Percentiles rank a stretch among this genome's conserved stretches.
Conservation (phyloP, 208 protist genomes). For the Entamoeba histolytica region DNA sequence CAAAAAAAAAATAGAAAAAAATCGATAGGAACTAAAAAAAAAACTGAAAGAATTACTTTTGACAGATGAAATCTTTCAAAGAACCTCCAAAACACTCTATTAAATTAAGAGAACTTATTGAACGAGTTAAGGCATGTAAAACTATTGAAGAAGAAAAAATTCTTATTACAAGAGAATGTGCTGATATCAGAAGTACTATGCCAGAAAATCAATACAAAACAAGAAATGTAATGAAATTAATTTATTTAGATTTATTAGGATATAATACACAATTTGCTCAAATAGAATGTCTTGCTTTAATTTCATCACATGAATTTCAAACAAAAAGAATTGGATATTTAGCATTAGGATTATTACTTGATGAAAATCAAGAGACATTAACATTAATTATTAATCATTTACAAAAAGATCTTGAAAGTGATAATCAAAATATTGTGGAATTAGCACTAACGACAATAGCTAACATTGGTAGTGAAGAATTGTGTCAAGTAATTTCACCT, state of each 20-base stretch:
- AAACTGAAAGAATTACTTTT: not conserved
- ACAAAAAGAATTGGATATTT: slow-evolving; percentile 72
- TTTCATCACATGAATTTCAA: slow-evolving; percentile 48
- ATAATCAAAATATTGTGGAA: slow-evolving; percentile 50
- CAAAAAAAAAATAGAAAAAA: not conserved
- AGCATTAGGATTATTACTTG: slow-evolving; percentile 57
- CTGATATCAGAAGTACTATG: not conserved
- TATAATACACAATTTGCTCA: slow-evolving; percentile 67
- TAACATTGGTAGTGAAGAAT: slow-evolving; percentile 68
- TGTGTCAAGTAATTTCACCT: slow-evolving; percentile 68
- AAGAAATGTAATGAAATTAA: slow-evolving; percentile 81
- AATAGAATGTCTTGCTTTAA: slow-evolving; percentile 66
- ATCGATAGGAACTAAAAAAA: not conserved
- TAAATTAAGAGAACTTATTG: not conserved
- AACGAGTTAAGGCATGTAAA: not conserved
- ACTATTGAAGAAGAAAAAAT: not conserved
- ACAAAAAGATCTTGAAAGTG: slow-evolving; percentile 36
- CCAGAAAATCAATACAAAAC: slow-evolving; percentile 57
- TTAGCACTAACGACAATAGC: slow-evolving; percentile 57
- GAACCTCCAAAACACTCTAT: not conserved
- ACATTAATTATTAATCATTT: slow-evolving; percentile 58
- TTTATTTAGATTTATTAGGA: slow-evolving; percentile 74
- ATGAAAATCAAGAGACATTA: slow-evolving; percentile 60
- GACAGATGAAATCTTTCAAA: not conserved
- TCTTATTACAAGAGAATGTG: not conserved